Conservation (phyloP, 495 filamentous ascomycete genomes). For the Chaetomidium leptoderma region DNA sequence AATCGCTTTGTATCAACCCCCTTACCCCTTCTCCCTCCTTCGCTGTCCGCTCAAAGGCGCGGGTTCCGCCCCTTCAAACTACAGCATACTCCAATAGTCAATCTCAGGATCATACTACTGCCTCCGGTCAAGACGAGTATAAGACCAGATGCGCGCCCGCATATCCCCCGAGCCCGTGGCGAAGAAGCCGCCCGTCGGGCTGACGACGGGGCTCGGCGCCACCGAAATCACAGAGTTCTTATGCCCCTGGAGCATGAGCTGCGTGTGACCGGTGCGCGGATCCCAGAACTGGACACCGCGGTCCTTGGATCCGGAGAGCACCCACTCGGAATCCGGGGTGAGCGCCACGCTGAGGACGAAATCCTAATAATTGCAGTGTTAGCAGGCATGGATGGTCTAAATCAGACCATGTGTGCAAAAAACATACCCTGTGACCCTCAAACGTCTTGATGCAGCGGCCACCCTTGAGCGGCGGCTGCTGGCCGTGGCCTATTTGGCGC, state of each 20-base stretch:
- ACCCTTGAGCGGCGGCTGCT: conserved; percentile 60
- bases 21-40: neutral
- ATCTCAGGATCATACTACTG: neutral
- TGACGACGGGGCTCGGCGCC: conserved; percentile 78
- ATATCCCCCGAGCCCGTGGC: conserved; percentile 89
- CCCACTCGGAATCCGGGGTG: conserved; percentile 83
- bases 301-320: conserved; percentile 88
- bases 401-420: neutral
- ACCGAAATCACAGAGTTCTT: conserved; percentile 92
- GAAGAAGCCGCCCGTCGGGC: conserved; percentile 71
- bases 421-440: conserved; percentile 80
- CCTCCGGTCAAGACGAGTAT: conserved; percentile 35
- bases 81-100: too few relatives aligned
- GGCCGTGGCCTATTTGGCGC: conserved; percentile 46
- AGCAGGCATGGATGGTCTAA: neutral
- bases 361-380: conserved; percentile 57
- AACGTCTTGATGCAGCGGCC: conserved; percentile 84
- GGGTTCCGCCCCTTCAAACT: too few relatives aligned
- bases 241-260: conserved; percentile 90
- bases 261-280: conserved; percentile 76
- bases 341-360: conserved; percentile 86
- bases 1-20: neutral
- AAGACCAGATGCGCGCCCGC: conserved; percentile 87
- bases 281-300: conserved; percentile 93
- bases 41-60: too few relatives aligned